Evolutionary conservation across 2,329 filamentous ascomycete species (phyloP), one percentile per base, ranked within the genome.

Genomic region (Aspergillus latus): DNA sequence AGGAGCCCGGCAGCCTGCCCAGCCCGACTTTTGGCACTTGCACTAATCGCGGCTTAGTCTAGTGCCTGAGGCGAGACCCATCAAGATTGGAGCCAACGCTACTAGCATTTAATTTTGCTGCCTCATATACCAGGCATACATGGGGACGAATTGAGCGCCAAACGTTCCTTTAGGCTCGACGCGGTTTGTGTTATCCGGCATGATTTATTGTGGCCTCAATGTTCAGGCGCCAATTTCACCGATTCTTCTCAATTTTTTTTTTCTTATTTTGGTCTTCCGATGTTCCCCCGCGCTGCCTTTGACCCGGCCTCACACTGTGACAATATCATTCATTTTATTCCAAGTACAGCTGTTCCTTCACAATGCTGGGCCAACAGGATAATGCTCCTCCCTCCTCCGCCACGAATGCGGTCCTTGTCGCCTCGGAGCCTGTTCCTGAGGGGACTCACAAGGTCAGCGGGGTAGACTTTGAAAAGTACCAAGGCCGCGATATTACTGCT

Each of bases 401-500:
- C 55, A 90, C 87, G 45, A 85, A 89, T 72, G 93, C 93, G 21
- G 93, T 97, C 45, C 81, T 97, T 52, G 89, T 92, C 65, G 82
- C 87, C 48, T 97, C 92, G 1, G 88, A 89, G 54, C 88, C 90
- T 56, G 87, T 96, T 72, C 60, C 60, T 30, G 60, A 86, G 53
- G 88, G 83, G 46, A 84, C 90, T n/a, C 85, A 87, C 63, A 84
- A 90, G 70, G 93, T 99, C 36, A 84, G 89, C 70, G 94, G 96
- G 66, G 84, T 97, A 59, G 93, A 99, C 71, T 99, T 97, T 77
- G 88, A 97, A 77, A 82, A 88, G 51, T 86, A 85, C 57, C 82
- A 85, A n/a, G 74, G 72, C 37, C 82, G 83, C 54, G 84, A 88
- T 60, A 88, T 97, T 68, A 95, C 92, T 0, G 92, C 89, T 51